These are phyloP conservation scores for Aspergillus ochraceoroseus DNA, from an alignment of 2,329 filamentous ascomycete species.

Conservation along the genomic window DNA sequence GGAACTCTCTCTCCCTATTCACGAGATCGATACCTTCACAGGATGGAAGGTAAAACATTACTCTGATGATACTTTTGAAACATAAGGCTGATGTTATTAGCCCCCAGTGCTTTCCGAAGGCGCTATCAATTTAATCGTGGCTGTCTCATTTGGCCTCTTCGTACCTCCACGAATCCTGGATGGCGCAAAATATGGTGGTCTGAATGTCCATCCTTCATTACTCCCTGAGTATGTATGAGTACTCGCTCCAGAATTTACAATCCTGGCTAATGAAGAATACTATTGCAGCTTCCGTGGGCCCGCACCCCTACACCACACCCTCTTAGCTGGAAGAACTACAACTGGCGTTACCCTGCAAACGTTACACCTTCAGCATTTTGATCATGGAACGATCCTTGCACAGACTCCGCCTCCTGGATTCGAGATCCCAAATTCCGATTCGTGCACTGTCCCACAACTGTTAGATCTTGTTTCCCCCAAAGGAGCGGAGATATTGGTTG, in stretches of 20 bases:
- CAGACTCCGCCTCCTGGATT: conserved; percentile 60
- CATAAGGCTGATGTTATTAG: conserved; percentile 35
- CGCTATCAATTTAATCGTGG: conserved; percentile 71
- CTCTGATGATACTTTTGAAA: background rate
- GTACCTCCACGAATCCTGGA: conserved; percentile 72
- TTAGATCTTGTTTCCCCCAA: conserved; percentile 54
- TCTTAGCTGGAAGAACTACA: conserved; percentile 56
- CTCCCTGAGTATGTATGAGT: conserved; percentile 64
- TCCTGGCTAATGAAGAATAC: background rate
- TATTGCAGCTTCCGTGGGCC: conserved; percentile 66
- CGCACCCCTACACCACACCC: conserved; percentile 79
- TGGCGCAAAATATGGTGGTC: conserved; percentile 69
- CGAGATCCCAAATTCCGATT: conserved; percentile 46
- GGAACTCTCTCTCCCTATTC: conserved; percentile 60
- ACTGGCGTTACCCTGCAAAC: conserved; percentile 86
- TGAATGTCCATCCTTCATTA: conserved; percentile 91
- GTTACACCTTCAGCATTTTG: conserved; percentile 69
- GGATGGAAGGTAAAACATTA: conserved; percentile 64
- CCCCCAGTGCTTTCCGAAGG: conserved; percentile 48
- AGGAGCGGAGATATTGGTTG: conserved; percentile 67
- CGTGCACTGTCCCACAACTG: conserved; percentile 49
- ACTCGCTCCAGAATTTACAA: background rate
- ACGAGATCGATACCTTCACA: conserved; percentile 76
- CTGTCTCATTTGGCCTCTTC: conserved; percentile 90
- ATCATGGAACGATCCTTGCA: conserved; percentile 68